Conservation (phyloP, 345 rosid species). For the Xanthoceras sorbifolium region DNA sequence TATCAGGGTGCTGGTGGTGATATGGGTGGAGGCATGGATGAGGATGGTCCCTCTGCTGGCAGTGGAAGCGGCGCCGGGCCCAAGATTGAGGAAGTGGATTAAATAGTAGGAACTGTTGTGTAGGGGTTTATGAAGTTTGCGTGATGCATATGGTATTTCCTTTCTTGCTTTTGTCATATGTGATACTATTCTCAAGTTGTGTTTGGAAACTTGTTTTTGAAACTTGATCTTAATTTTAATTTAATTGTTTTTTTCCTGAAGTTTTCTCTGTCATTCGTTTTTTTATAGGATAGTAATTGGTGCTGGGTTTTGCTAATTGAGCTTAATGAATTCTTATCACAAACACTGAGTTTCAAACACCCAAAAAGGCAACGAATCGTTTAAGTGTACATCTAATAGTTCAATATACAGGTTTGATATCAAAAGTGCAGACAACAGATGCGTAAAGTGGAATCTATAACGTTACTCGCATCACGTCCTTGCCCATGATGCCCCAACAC, state of each 20-base stretch:
- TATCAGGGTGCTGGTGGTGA: slow-evolving; percentile 40
- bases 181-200: neutral
- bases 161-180: neutral
- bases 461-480: neutral
- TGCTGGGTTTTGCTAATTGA: neutral
- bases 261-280: neutral
- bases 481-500: no score
- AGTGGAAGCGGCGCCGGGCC: slow-evolving; percentile 52
- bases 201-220: neutral
- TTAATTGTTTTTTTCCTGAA: no score
- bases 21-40: slow-evolving; percentile 22
- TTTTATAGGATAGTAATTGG: neutral
- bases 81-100: slow-evolving; percentile 66
- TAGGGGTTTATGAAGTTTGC: neutral
- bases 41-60: slow-evolving; percentile 27
- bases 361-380: neutral
- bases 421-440: neutral
- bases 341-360: neutral
- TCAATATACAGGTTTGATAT: neutral
- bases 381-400: no score
- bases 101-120: slow-evolving; percentile 7
- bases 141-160: neutral
- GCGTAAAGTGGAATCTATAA: neutral
- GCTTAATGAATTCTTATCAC: neutral
- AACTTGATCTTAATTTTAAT: neutral